Percentiles rank a stretch among this genome's conserved stretches.
These are phyloP conservation scores for Podaxis rugospora DNA, from an alignment of 768 basidiomycete genomes.

Conservation along the genomic window DNA sequence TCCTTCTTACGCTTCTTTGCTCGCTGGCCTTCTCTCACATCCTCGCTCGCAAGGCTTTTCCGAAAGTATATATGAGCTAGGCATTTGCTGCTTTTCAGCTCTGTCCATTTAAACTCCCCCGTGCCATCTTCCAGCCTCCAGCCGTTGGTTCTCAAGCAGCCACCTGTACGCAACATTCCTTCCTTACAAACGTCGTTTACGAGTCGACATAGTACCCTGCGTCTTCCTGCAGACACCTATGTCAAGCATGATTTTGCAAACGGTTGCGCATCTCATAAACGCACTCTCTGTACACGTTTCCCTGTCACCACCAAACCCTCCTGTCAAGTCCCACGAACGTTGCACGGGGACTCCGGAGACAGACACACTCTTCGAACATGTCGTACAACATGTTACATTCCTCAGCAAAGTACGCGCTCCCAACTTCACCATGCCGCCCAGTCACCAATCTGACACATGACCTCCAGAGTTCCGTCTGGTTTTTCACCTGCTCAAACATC, in stretches of 20 bases:
- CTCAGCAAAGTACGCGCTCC: conserved; percentile 29
- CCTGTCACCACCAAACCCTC: conserved; percentile 35
- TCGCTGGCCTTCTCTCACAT: conserved; percentile 1
- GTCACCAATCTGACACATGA: background rate
- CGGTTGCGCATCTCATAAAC: conserved; percentile 17
- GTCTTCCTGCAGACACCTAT: background rate
- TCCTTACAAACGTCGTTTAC: background rate
- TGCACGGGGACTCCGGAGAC: conserved; percentile 20
- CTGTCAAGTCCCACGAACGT: conserved; percentile 29
- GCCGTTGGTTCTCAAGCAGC: background rate
- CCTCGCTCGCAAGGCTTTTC: background rate
- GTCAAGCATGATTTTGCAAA: background rate
- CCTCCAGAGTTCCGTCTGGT: conserved; percentile 4
- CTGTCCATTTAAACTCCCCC: background rate
- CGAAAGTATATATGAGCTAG: conserved; percentile 8
- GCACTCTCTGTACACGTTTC: conserved; percentile 31
- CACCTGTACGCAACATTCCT: background rate
- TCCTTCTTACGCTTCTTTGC: background rate
- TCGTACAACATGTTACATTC: conserved; percentile 32
- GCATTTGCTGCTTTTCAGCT: background rate
- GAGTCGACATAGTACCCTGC: background rate
- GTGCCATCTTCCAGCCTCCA: background rate
- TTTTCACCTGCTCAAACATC: conserved; percentile 1
- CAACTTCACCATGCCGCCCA: conserved; percentile 20
- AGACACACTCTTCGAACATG: conserved; percentile 29